Base-by-base conservation (phyloP, 805 yeast genomes). In the Candida stauntonica region DNA sequence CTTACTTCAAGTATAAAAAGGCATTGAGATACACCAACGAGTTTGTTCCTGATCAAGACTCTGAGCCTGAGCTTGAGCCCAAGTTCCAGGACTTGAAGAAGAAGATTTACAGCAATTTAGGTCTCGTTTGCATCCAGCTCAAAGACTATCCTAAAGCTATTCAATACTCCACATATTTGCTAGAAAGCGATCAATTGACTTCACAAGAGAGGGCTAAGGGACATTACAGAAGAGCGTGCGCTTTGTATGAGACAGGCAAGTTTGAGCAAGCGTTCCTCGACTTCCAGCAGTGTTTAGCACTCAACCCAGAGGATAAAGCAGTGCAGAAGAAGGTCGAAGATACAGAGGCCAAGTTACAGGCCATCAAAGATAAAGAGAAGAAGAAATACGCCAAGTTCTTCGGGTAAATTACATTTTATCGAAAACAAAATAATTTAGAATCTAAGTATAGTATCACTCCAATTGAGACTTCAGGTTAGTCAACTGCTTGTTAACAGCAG, bases 401-500 rank as follows among this genome's bases (percentile, higher is more conserved):
- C 51, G 58, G 60, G 20, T 34, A 30, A 31, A 21, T 11, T 21
- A 11, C 11, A 21, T 21, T 8, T 11, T n/a, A 30, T 30, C 18
- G 18, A 18, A 26, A 14, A 31, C 13, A 16, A n/a, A 24, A 28
- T 34, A n/a, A 15, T 14, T 9, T 13, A 13, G 15, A n/a, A 16
- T 32, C 28, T 23, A 18, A 17, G 12, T 20, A n/a, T n/a, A n/a
- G n/a, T 17, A 14, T 31, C 13, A 52, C 14, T 48, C 36, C 35
- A 62, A 36, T 46, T 62, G 63, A 5, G 54, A 43, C 50, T 58
- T 48, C 36, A 68, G 48, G 30, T 51, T 55, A 3, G 46, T 33
- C 42, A 91, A 66, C 63, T 93, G 99, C 54, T 77, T 74, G 35
- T 77, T 57, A n/a, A 93, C 86, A 13, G 99, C 97, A 26, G 78